Conservation (phyloP, 768 basidiomycete genomes). For the Boletus patriciae region DNA sequence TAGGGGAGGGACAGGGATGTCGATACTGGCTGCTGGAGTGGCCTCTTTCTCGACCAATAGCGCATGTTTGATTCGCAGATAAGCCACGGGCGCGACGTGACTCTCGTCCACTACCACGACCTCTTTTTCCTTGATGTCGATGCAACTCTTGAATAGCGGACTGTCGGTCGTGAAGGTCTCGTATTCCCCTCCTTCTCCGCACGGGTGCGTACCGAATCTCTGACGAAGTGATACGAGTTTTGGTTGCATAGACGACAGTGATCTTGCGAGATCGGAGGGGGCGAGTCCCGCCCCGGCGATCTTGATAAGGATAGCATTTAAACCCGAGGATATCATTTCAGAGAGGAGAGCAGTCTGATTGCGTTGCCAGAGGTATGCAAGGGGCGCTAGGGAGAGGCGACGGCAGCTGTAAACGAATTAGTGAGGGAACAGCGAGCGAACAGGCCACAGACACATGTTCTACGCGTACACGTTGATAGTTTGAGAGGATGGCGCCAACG, state of each 20-base stretch:
- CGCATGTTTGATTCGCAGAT: slow-evolving; percentile 75
- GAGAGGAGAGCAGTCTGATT: slow-evolving; percentile 81
- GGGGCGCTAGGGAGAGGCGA: slow-evolving; percentile 72
- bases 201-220: slow-evolving; percentile 87
- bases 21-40: background rate
- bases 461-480: slow-evolving; percentile 94
- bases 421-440: background rate
- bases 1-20: slow-evolving; percentile 47
- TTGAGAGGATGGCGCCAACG: slow-evolving; percentile 95
- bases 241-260: slow-evolving; percentile 69
- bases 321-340: slow-evolving; percentile 80
- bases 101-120: slow-evolving; percentile 77
- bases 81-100: slow-evolving; percentile 89
- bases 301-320: slow-evolving; percentile 89
- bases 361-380: slow-evolving; percentile 94
- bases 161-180: slow-evolving; percentile 91
- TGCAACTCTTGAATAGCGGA: slow-evolving; percentile 78
- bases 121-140: slow-evolving; percentile 67
- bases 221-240: slow-evolving; percentile 71
- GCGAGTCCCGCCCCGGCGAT: slow-evolving; percentile 92
- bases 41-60: slow-evolving; percentile 56
- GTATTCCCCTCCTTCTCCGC: slow-evolving; percentile 98
- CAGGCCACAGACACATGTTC: slow-evolving; percentile 82
- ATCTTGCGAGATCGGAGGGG: slow-evolving; percentile 73
- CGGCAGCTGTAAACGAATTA: slow-evolving; percentile 56